Conservation (phyloP, 2,329 filamentous ascomycete species). For the Leptoxyphium fumago region DNA sequence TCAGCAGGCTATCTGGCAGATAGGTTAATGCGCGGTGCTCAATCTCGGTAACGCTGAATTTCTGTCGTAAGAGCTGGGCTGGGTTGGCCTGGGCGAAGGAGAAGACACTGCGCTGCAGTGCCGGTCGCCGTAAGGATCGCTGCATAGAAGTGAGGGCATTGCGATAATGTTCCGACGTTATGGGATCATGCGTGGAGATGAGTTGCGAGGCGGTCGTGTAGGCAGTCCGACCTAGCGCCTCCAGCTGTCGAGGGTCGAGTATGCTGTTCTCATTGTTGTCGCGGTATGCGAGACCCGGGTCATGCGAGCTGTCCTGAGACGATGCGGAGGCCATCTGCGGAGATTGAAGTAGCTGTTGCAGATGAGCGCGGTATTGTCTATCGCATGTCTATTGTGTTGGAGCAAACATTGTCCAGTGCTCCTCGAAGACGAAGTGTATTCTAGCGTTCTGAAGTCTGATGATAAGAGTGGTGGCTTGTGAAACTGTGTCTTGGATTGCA, state of each 20-base stretch:
- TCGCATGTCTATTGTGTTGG: too few relatives aligned
- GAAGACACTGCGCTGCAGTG: slow-evolving; percentile 78
- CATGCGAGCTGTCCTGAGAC: not conserved
- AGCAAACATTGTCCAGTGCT: too few relatives aligned
- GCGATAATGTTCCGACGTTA: slow-evolving; percentile 49
- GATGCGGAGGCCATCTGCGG: not conserved
- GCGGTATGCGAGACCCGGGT: not conserved
- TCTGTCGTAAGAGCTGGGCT: slow-evolving; percentile 85
- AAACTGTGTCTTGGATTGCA: too few relatives aligned
- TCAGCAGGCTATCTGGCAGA: slow-evolving; percentile 76
- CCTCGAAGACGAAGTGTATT: too few relatives aligned
- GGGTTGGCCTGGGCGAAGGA: slow-evolving; percentile 81
- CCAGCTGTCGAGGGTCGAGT: slow-evolving; percentile 64
- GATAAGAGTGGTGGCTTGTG: too few relatives aligned
- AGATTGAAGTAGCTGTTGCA: too few relatives aligned
- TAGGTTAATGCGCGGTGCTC: slow-evolving; percentile 83
- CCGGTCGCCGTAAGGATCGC: slow-evolving; percentile 71
- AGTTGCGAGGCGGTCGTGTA: slow-evolving; percentile 85
- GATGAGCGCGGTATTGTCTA: too few relatives aligned
- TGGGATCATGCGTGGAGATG: slow-evolving; percentile 41
- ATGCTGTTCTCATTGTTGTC: not conserved
- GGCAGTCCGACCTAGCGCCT: slow-evolving; percentile 88
- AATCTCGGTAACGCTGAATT: slow-evolving; percentile 80
- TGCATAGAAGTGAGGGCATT: slow-evolving; percentile 79
- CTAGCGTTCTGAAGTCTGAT: too few relatives aligned